phyloP scores from a whole-genome alignment of 2,329 filamentous ascomycete genomes.

The Nannizziopsis barbatae region DNA sequence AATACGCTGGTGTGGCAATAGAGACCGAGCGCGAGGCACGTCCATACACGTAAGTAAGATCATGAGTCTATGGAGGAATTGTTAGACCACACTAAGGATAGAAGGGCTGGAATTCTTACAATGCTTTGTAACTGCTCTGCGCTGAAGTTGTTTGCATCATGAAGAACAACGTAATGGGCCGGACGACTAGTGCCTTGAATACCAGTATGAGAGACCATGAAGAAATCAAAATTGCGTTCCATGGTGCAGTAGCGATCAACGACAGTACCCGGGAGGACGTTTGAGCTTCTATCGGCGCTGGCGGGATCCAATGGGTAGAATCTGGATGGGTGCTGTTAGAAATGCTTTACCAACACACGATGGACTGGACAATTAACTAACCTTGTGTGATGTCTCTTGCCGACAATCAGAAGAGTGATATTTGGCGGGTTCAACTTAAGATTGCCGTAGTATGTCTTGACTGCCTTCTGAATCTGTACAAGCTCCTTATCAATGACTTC shows the following conservation, averaged over 20 bases:
- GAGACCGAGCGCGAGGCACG: conserved; percentile 77
- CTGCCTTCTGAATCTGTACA: conserved; percentile 44
- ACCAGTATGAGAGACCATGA: conserved; percentile 66
- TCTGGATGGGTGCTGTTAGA: conserved; percentile 5
- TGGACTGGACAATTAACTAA: neutral
- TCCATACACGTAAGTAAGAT: conserved; percentile 71
- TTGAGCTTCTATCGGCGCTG: conserved; percentile 41
- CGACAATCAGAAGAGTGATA: conserved; percentile 65
- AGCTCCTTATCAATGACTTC: conserved; percentile 59
- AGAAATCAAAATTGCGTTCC: conserved; percentile 68
- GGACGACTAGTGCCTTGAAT: conserved; percentile 74
- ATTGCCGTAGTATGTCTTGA: conserved; percentile 46
- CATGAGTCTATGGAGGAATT: conserved; percentile 32
- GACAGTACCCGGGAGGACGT: conserved; percentile 63
- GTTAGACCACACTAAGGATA: conserved; percentile 49
- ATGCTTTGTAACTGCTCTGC: conserved; percentile 41
- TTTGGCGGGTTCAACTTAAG: conserved; percentile 40
- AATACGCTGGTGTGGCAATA: conserved; percentile 79
- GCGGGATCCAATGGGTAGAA: conserved; percentile 58
- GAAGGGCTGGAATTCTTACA: conserved; percentile 12
- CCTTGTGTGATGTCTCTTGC: conserved; percentile 79
- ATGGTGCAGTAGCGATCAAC: conserved; percentile 76
- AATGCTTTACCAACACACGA: neutral
- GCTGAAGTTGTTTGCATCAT: conserved; percentile 45
- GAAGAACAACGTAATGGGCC: conserved; percentile 66